Evolutionary conservation across 441 rosid species (phyloP).

Genomic region (Geranium incanum): DNA sequence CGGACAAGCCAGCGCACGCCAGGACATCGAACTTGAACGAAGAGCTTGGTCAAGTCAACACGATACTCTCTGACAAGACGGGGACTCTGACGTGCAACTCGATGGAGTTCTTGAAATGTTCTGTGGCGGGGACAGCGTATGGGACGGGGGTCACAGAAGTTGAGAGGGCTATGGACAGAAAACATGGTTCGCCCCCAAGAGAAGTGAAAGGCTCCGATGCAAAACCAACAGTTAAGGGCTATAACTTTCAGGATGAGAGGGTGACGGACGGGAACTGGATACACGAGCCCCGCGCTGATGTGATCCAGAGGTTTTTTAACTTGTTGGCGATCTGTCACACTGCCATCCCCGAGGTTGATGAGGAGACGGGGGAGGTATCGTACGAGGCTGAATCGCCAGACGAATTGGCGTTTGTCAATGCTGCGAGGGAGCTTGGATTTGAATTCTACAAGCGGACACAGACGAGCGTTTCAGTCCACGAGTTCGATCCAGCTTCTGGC

Average conservation of each 20-base stretch:
- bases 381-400: slow-evolving; percentile 81
- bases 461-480: slow-evolving; percentile 42
- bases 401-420: slow-evolving; percentile 71
- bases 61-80: slow-evolving; percentile 62
- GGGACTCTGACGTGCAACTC: slow-evolving; percentile 71
- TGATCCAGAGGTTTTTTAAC: slow-evolving; percentile 51
- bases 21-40: slow-evolving; percentile 25
- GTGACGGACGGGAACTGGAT: slow-evolving; percentile 58
- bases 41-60: slow-evolving; percentile 56
- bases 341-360: slow-evolving; percentile 62
- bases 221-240: slow-evolving; percentile 43
- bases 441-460: slow-evolving; percentile 59
- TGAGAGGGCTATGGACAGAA: slow-evolving; percentile 53
- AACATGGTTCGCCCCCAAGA: slow-evolving; percentile 29
- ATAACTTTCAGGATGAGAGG: slow-evolving; percentile 56
- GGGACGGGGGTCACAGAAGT: slow-evolving; percentile 68
- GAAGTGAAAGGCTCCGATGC: slow-evolving; percentile 20
- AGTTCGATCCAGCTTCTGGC: slow-evolving; percentile 42
- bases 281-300: slow-evolving; percentile 34
- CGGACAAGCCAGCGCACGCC: slow-evolving; percentile 58
- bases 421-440: slow-evolving; percentile 60
- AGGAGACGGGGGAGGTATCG: slow-evolving; percentile 38
- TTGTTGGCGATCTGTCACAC: slow-evolving; percentile 65
- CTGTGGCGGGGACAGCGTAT: slow-evolving; percentile 57
- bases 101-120: slow-evolving; percentile 72